phyloP scores from a whole-genome alignment of 148 eudicot genomes.

The Chenopodium berlandieri region DNA sequence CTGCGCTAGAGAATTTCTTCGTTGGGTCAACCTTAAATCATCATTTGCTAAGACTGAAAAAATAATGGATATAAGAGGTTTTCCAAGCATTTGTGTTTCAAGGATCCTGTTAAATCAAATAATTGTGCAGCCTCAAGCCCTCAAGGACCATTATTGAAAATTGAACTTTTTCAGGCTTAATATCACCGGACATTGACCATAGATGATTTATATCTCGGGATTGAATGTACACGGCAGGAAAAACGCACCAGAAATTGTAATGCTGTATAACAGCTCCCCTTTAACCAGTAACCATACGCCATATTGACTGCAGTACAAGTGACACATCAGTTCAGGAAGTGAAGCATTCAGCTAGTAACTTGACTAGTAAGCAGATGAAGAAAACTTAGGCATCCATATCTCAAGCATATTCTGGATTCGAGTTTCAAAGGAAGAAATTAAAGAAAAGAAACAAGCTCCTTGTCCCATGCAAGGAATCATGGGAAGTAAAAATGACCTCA shows the following conservation, averaged over 20 bases:
- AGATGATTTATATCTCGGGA: not conserved
- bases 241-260: conserved; percentile 73
- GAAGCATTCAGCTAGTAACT: conserved; percentile 7
- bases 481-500: not conserved
- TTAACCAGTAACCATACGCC: conserved; percentile 94
- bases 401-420: not conserved
- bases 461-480: not conserved
- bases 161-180: not conserved
- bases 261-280: conserved; percentile 61
- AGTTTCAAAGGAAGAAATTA: not conserved
- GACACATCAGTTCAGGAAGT: conserved; percentile 21
- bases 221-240: conserved; percentile 10
- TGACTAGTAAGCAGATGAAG: conserved; percentile 1
- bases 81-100: not conserved
- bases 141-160: not conserved
- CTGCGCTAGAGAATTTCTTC: too few relatives aligned
- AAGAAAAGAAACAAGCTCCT: not conserved
- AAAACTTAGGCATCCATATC: not conserved
- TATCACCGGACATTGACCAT: not conserved
- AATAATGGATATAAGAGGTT: too few relatives aligned
- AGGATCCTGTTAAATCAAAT: not conserved
- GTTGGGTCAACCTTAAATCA: too few relatives aligned
- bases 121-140: not conserved
- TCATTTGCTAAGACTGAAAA: too few relatives aligned
- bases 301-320: conserved; percentile 64